Evolutionary conservation across 2,329 filamentous ascomycete species (phyloP).

Genomic region (Colletotrichum sp.): DNA sequence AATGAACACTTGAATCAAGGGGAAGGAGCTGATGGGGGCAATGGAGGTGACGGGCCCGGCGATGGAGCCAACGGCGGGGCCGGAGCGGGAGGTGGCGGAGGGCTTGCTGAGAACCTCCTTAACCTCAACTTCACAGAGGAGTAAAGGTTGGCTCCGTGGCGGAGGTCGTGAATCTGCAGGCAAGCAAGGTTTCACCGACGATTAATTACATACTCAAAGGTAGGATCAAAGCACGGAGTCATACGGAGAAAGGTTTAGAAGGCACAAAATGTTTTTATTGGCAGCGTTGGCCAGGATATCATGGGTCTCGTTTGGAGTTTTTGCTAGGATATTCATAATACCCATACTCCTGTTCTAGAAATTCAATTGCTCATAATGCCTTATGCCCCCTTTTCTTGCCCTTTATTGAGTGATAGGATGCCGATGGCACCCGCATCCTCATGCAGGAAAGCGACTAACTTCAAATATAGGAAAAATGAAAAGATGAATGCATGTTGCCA

Average conservation of each 20-base stretch:
- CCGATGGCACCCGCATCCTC: background rate
- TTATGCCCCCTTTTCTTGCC: background rate
- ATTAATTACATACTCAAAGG: background rate
- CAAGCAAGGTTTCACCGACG: background rate
- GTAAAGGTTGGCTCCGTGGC: background rate
- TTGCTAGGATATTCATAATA: constrained; percentile 3
- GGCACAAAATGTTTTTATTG: background rate
- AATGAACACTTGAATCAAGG: background rate
- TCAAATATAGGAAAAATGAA: background rate
- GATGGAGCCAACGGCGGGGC: background rate
- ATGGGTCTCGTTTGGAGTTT: background rate
- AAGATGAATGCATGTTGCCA: constrained; percentile 4
- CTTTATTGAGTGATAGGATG: background rate
- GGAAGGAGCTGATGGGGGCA: background rate
- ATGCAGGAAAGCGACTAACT: background rate
- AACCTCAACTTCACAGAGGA: constrained; percentile 16
- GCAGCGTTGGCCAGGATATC: constrained; percentile 1
- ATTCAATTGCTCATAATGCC: constrained; percentile 11
- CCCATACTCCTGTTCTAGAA: constrained; percentile 14
- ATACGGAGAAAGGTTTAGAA: background rate
- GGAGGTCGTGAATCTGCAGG: background rate
- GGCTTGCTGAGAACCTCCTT: constrained; percentile 14
- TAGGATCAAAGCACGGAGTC: background rate
- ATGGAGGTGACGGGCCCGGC: background rate
- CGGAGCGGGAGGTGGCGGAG: background rate